Evolutionary conservation across 2,329 filamentous ascomycete genomes (phyloP).

Genomic region (Neofusicoccum sp.): DNA sequence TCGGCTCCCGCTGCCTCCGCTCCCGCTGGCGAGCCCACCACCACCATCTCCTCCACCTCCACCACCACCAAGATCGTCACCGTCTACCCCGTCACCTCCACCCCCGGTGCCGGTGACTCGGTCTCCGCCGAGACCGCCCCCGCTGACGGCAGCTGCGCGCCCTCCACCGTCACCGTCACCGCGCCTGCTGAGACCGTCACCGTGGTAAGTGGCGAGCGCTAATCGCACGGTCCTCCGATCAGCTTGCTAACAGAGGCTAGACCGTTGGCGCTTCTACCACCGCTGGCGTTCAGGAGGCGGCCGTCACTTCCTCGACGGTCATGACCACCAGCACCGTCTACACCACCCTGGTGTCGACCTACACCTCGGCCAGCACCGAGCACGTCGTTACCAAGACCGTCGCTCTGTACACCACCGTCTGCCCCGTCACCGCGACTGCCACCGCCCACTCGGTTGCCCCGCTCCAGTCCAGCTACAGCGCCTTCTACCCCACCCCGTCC

Average conservation of each 20-base stretch:
- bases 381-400: conserved; percentile 20
- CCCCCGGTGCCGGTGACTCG: conserved; percentile 16
- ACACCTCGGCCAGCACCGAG: conserved; percentile 20
- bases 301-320: conserved; percentile 14
- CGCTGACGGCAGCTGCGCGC: conserved; percentile 25
- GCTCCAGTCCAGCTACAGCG: conserved; percentile 17
- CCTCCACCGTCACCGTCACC: conserved; percentile 38
- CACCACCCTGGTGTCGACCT: conserved; percentile 31
- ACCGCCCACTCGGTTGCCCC: conserved; percentile 15
- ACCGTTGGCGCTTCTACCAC: not conserved
- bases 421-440: conserved; percentile 22
- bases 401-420: conserved; percentile 29
- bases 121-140: conserved; percentile 14
- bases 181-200: conserved; percentile 42
- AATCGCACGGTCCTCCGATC: not conserved
- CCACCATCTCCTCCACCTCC: conserved; percentile 36
- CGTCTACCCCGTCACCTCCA: conserved; percentile 31
- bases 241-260: not conserved
- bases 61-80: conserved; percentile 40
- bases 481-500: conserved; percentile 19
- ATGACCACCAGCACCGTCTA: conserved; percentile 24
- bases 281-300: conserved; percentile 9
- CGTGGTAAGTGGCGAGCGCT: conserved; percentile 28
- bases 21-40: conserved; percentile 27
- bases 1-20: conserved; percentile 10